Conservation (phyloP, 768 basidiomycete genomes). For the Agaricus subrufescens region DNA sequence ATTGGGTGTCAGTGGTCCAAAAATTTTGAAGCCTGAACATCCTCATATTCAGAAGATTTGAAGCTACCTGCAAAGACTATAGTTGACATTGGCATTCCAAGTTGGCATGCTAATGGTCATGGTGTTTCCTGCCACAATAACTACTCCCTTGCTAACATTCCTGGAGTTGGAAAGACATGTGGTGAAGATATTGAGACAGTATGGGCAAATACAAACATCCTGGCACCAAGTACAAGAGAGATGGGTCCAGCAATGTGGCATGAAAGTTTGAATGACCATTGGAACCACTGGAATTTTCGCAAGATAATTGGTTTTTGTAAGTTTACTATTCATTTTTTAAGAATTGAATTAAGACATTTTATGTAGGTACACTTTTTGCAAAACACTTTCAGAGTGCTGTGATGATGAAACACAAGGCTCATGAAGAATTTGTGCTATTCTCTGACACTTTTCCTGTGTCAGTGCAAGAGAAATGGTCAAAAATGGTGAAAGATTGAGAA, state of each 20-base stretch:
- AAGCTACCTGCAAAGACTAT: background rate
- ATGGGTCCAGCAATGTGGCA: slow-evolving; percentile 29
- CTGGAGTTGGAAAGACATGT: slow-evolving; percentile 24
- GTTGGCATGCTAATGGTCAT: slow-evolving; percentile 26
- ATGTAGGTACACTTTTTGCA: too few species aligned
- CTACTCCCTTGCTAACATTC: slow-evolving; percentile 18
- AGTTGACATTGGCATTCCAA: slow-evolving; percentile 13
- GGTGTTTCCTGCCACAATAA: slow-evolving; percentile 16
- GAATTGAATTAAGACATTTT: too few species aligned
- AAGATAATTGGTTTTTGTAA: slow-evolving; percentile 17
- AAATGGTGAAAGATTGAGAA: too few species aligned
- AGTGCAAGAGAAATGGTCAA: too few species aligned
- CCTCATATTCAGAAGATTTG: slow-evolving; percentile 10
- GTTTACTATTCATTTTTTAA: background rate
- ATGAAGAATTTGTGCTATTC: too few species aligned
- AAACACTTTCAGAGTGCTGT: too few species aligned
- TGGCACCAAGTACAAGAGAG: slow-evolving; percentile 25
- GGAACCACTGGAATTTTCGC: slow-evolving; percentile 22
- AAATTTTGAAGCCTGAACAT: too few species aligned
- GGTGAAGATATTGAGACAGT: slow-evolving; percentile 29
- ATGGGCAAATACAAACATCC: slow-evolving; percentile 23
- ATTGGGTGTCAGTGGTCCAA: too few species aligned
- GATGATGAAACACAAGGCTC: too few species aligned
- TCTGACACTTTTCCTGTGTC: too few species aligned
- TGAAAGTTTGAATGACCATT: slow-evolving; percentile 23